Evolutionary conservation across 805 yeast species (phyloP), one percentile per base, ranked within the genome.

Genomic region (Myxozyma udenii): DNA sequence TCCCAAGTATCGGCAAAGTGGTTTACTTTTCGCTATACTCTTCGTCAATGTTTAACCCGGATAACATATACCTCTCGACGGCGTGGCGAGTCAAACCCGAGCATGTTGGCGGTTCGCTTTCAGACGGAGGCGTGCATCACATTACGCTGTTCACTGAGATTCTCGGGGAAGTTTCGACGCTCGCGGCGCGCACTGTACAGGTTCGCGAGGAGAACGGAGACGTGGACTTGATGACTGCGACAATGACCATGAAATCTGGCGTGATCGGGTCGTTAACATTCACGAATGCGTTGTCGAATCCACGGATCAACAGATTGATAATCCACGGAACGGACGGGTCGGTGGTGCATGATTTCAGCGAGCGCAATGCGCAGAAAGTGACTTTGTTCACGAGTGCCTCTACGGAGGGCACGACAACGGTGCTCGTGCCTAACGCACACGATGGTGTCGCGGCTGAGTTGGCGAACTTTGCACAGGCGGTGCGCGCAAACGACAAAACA

Each of bases 51-150:
- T 79, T 71, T 69, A 69, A 75, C 57, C 69, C 66, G n/a, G 59
- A 66, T 53, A 71, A 74, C 67, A 76, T 75, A 63, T 79, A 79
- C 66, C 70, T 74, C 56, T 66, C 67, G 43, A 89, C 97, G 1
- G 48, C 82, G n/a, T 91, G 98, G 98, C 84, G 97, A 76, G 79
- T 78, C 66, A 75, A 83, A 42, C 97, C 98, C 30, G 83, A 87
- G 68, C 97, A 90, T 66, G 78, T 88, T 60, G 98, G 97, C 49
- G 97, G 97, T 0, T 90, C 75, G 69, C 74, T 90, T 62, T 83
- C 91, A 53, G 53, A 90, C 64, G 96, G 96, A 64, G 98, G 97
- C 66, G 98, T 90, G 22, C 98, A 90, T 70, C 97, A 90, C 69
- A 72, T 90, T 67, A 96, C 96, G 2, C 72, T 87, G 35, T 76